A percentile compares a stretch with the other conserved stretches of the same genome.
phyloP scores from a whole-genome alignment of 768 basidiomycete species.

The Cyclocybe cylindracea region DNA sequence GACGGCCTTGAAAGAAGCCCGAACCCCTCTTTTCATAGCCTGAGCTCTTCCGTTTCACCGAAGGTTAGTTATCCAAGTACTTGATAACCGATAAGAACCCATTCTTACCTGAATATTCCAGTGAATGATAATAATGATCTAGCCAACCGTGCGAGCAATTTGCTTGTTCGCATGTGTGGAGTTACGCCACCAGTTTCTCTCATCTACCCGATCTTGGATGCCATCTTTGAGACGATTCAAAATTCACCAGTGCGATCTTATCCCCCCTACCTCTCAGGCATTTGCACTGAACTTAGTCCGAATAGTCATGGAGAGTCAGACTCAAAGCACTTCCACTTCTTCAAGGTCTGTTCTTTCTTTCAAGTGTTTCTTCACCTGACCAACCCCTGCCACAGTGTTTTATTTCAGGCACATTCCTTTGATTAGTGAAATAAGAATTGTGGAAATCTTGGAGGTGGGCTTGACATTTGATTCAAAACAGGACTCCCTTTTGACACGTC shows the following conservation, averaged over 20 bases:
- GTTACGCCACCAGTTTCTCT: constrained; percentile 75
- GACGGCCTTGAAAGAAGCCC: neutral
- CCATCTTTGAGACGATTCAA: constrained; percentile 76
- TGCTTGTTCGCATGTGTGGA: constrained; percentile 84
- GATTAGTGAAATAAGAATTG: constrained; percentile 72
- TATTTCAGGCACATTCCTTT: constrained; percentile 90
- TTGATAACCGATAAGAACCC: neutral
- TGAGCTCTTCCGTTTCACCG: constrained; percentile 75
- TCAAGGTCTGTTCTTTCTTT: constrained; percentile 49
- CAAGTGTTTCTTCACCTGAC: neutral
- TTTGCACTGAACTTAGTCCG: constrained; percentile 6
- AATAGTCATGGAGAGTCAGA: constrained; percentile 86
- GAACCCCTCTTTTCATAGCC: constrained; percentile 42
- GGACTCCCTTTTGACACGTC: neutral
- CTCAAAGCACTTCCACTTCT: constrained; percentile 85
- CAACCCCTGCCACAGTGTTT: constrained; percentile 50
- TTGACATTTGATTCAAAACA: neutral
- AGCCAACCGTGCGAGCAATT: constrained; percentile 58
- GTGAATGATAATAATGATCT: constrained; percentile 79
- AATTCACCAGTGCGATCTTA: constrained; percentile 57
- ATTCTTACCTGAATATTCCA: constrained; percentile 21
- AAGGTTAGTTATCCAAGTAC: constrained; percentile 41
- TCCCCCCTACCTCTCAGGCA: neutral
- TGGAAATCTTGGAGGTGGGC: constrained; percentile 76
- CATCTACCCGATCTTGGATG: constrained; percentile 67